phyloP scores from a whole-genome alignment of 345 rosid genomes.

The Citropsis articulata region DNA sequence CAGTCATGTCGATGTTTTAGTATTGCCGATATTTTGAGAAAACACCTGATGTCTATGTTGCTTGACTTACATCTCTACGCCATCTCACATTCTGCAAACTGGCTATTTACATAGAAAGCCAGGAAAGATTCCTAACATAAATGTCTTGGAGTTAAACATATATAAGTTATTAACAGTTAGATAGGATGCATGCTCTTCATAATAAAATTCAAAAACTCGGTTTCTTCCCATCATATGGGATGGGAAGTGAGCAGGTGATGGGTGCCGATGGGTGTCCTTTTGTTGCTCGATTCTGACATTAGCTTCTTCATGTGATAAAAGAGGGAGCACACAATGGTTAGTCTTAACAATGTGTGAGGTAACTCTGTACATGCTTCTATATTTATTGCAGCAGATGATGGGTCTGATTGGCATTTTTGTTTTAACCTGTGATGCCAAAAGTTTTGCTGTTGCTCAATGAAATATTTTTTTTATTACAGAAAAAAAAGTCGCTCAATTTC shows the following conservation, averaged over 20 bases:
- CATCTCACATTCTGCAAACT: conserved; percentile 8
- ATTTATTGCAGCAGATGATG: conserved; percentile 36
- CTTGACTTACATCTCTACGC: neutral
- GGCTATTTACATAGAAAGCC: conserved; percentile 11
- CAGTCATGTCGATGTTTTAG: conserved; percentile 8
- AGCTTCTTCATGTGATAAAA: conserved; percentile 90
- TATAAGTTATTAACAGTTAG: conserved; percentile 21
- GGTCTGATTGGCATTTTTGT: conserved; percentile 31
- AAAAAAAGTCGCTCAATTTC: conserved; percentile 81
- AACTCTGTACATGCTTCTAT: conserved; percentile 73
- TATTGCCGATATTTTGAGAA: conserved; percentile 9
- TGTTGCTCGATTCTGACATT: conserved; percentile 77
- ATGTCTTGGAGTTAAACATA: conserved; percentile 20
- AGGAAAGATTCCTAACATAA: conserved; percentile 7
- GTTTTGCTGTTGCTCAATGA: conserved; percentile 41
- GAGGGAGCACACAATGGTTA: conserved; percentile 78
- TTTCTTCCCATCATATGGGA: conserved; percentile 48
- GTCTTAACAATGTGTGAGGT: conserved; percentile 90
- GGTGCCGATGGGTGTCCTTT: conserved; percentile 69
- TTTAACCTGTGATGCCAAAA: conserved; percentile 24
- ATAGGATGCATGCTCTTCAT: conserved; percentile 34
- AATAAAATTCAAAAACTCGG: conserved; percentile 34
- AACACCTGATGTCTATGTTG: conserved; percentile 13
- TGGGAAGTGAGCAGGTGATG: conserved; percentile 84
- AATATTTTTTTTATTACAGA: conserved; percentile 48